phyloP scores from a whole-genome alignment of 768 basidiomycete genomes.

The Russula griseocarnosa region DNA sequence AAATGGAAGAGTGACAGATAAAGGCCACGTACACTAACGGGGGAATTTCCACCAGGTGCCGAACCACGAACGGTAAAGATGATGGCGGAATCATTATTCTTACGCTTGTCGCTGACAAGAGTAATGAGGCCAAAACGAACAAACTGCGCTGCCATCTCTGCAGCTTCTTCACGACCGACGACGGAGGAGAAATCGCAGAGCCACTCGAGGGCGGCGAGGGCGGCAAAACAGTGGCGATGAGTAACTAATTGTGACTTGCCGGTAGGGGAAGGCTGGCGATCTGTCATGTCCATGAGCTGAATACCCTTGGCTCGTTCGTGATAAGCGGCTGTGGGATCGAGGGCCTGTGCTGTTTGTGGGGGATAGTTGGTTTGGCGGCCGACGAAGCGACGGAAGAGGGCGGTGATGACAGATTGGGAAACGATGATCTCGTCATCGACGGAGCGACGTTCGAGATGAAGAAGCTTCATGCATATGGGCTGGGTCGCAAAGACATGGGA shows the following conservation, averaged over 20 bases:
- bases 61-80: constrained; percentile 88
- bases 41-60: constrained; percentile 68
- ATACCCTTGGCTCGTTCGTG: constrained; percentile 76
- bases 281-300: constrained; percentile 63
- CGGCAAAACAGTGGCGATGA: constrained; percentile 77
- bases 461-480: constrained; percentile 95
- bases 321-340: constrained; percentile 68
- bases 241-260: constrained; percentile 43
- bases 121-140: constrained; percentile 89
- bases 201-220: constrained; percentile 91
- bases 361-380: constrained; percentile 83
- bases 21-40: constrained; percentile 56
- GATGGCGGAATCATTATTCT: constrained; percentile 87
- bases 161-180: constrained; percentile 92
- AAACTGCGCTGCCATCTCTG: constrained; percentile 97
- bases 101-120: constrained; percentile 86
- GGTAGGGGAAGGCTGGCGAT: constrained; percentile 49
- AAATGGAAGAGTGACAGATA: constrained; percentile 12
- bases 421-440: constrained; percentile 97
- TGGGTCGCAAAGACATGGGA: constrained; percentile 85
- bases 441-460: constrained; percentile 91
- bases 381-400: constrained; percentile 92
- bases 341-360: constrained; percentile 42
- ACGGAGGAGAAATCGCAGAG: constrained; percentile 96
- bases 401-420: constrained; percentile 87